Base-by-base conservation (phyloP, 345 rosid species). In the Litchi chinensis region DNA sequence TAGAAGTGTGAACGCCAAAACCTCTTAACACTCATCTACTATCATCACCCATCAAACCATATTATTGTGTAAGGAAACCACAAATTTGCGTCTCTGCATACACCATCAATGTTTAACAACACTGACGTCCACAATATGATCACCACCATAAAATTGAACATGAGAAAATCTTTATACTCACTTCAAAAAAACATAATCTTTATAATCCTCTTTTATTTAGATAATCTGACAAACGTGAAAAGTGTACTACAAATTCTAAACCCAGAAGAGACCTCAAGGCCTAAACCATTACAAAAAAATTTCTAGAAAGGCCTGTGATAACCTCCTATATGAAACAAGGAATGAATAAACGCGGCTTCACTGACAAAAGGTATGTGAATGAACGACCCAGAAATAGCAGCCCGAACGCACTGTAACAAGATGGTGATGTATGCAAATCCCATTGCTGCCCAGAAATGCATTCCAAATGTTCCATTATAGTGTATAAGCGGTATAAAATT, bases 401-500 rank as follows among this genome's bases (percentile, higher is more conserved):
- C 82, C 64, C 93, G 77, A 13, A 93, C 79, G 16, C 99, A 95
- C 71, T 85, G 87, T 82, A 91, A 73, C 87, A 93, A 80, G 59
- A 87, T 24, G 16, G 88, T 76, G 24, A 95, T 88, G 83, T 83
- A 95, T 0, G 84, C 82, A 5, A 89, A 76, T 66, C 93, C 99
- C 0, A 93, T 77, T 0, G 64, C 87, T 62, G 90, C 91, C 98
- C 99, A 93, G 63, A 89, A 91, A 66, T 87, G 79, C 90, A 90
- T 81, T 28, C 92, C 96, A 70, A 87, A 86, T 72, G 41, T 78
- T 59, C 98, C 99, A 43, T 79, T 82, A 73, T 83, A 91, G 88
- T 93, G 95, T 68, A 95, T 87, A 71, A 92, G 79, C 7, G 99
- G 98, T 76, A 90, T 78, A 70, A 95, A 89, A 83, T 93, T 95